Percentiles rank a stretch among this genome's conserved stretches.
These are phyloP conservation scores for Calonectria henricotiae DNA, from an alignment of 2,329 filamentous ascomycete genomes.

Conservation along the genomic window DNA sequence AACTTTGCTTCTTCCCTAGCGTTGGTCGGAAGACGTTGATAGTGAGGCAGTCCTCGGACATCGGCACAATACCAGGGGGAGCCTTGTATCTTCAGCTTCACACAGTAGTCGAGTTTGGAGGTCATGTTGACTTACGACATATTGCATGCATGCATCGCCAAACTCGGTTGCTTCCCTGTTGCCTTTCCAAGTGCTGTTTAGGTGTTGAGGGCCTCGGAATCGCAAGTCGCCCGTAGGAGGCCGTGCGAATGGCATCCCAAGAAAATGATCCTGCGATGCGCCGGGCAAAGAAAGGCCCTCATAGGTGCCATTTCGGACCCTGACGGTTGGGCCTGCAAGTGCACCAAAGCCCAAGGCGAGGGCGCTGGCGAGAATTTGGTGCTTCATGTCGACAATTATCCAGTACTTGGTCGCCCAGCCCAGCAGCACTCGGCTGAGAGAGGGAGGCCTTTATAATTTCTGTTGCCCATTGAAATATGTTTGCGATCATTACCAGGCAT, in stretches of 20 bases:
- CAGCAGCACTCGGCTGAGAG: not conserved
- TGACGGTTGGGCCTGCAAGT: constrained; percentile 2
- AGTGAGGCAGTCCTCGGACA: constrained; percentile 22
- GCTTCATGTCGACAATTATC: constrained; percentile 2
- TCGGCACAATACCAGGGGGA: constrained; percentile 3
- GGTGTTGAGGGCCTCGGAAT: constrained; percentile 7
- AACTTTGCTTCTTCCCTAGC: not conserved
- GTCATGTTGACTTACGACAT: not conserved
- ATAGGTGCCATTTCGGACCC: constrained; percentile 19
- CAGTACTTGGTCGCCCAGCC: not conserved
- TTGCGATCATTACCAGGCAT: constrained; percentile 15
- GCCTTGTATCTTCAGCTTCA: not conserved
- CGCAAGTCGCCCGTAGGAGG: constrained; percentile 6
- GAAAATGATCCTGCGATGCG: constrained; percentile 11
- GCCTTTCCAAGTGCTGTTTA: constrained; percentile 12
- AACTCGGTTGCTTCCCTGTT: not conserved
- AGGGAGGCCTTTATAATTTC: not conserved
- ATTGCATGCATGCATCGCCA: constrained; percentile 25
- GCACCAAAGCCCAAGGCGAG: constrained; percentile 6
- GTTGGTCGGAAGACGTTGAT: constrained; percentile 22
- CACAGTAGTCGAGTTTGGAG: accelerated
- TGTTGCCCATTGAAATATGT: not conserved
- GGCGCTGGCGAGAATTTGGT: constrained; percentile 7
- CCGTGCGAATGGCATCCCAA: constrained; percentile 19
- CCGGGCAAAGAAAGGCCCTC: not conserved